Evolutionary conservation across 495 filamentous ascomycete species (phyloP), one percentile per base, ranked within the genome.

Genomic region (Xylaria venustula): DNA sequence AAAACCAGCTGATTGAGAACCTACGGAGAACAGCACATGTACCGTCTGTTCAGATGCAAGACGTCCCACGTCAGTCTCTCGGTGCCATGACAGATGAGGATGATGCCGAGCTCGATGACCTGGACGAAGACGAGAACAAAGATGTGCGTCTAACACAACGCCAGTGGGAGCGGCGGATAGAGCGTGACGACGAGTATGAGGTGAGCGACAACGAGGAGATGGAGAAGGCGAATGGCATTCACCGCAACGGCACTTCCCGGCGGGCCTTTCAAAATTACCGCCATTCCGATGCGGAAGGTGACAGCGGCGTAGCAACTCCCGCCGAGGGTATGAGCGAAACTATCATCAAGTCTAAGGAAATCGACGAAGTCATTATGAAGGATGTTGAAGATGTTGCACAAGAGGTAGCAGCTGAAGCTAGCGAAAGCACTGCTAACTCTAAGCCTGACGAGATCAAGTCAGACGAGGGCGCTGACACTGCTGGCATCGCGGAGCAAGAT

Each of bases 11-110:
- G 40, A 88, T 97, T 48, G 92, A 96, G 58, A 99, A 99, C 67
- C 84, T 99, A 4, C 88, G 88, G 66, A 89, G 90, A 49, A 97
- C 93, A 0, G 86, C 88, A 2, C 89, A 91, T 66, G 91, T 89
- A 0, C 94, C 95, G 0, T 96, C 91, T 0, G 94, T 98, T 14
- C 94, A 97, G 71, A 92, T 97, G 86, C 88, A 89, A 7, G 92
- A 96, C 67, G 89, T 97, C n/a, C 94, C 95, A 2, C 89, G 90
- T 9, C 83, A 87, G 22, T 82, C 88, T 1, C 67, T 90, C 12
- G 79, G 85, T 28, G 86, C 90, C 67, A 80, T 83, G 62, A 80
- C 85, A 14, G 91, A 96, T 54, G 93, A 97, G 44, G 87, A 89
- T 26, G 93, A 97, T 46, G 94, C 90, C n/a, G 85, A 88, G 62